A percentile compares a stretch with the other conserved stretches of the same genome.
Conservation (phyloP, 768 basidiomycete species). For the Lentinula sp. region DNA sequence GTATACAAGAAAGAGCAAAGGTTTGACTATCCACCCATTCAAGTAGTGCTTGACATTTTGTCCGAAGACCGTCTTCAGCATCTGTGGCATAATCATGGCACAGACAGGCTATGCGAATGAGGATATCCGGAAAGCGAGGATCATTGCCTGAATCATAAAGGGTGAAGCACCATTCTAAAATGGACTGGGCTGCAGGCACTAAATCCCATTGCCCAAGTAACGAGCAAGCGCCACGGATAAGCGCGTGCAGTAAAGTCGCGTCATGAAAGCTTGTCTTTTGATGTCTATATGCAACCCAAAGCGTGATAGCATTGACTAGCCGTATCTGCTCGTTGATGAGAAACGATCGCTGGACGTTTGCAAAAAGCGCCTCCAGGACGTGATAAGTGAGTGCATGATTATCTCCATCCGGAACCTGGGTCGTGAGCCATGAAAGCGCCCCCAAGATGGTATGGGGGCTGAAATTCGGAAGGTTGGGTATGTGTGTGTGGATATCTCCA, state of each 20-base stretch:
- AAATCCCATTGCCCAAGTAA: constrained; percentile 68
- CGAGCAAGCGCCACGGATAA: constrained; percentile 62
- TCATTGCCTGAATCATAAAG: constrained; percentile 41
- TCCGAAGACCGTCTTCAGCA: constrained; percentile 17
- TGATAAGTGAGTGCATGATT: constrained; percentile 66
- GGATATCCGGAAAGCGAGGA: constrained; percentile 51
- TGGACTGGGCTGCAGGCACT: constrained; percentile 60
- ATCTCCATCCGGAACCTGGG: constrained; percentile 32
- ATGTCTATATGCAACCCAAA: constrained; percentile 65
- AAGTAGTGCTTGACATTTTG: constrained; percentile 42
- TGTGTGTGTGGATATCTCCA: constrained; percentile 46
- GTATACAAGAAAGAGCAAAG: constrained; percentile 30
- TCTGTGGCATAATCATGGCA: constrained; percentile 47
- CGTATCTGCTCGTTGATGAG: constrained; percentile 83
- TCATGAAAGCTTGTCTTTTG: constrained; percentile 45
- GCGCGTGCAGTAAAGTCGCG: constrained; percentile 53
- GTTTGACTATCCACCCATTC: constrained; percentile 61
- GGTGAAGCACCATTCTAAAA: constrained; percentile 72
- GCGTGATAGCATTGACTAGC: constrained; percentile 60
- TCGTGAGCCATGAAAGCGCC: constrained; percentile 56
- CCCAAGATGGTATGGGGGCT: constrained; percentile 41
- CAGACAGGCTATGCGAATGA: constrained; percentile 62
- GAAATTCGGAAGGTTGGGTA: constrained; percentile 63
- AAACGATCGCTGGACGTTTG: constrained; percentile 55
- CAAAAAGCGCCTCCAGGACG: constrained; percentile 66